These are phyloP conservation scores for Saturnispora diversa DNA, from an alignment of 805 yeast species.

Conservation along the genomic window DNA sequence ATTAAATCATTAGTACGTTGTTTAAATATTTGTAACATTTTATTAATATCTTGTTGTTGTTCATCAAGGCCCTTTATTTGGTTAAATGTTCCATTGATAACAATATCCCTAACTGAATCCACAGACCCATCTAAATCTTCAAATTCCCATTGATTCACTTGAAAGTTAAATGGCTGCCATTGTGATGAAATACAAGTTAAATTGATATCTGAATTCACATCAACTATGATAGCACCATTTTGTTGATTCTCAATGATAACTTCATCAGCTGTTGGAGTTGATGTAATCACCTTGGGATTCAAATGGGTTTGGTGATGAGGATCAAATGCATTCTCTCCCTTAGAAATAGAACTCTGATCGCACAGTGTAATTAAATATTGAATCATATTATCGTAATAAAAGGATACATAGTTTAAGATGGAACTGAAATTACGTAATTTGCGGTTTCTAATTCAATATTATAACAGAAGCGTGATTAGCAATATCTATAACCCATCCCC, in stretches of 20 bases:
- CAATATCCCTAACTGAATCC: slow-evolving; percentile 4
- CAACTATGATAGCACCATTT: slow-evolving; percentile 4
- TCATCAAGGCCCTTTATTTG: not conserved
- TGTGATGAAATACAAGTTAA: slow-evolving; percentile 10
- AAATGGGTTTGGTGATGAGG: not conserved
- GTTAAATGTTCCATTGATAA: slow-evolving; percentile 6
- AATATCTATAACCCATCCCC: too few relatives aligned
- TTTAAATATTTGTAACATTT: slow-evolving; percentile 6
- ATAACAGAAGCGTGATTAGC: too few relatives aligned
- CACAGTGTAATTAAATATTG: not conserved
- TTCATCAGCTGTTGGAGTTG: slow-evolving; percentile 4
- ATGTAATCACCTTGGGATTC: not conserved
- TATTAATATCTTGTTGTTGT: not conserved
- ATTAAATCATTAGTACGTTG: slow-evolving; percentile 5
- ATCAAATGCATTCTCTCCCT: not conserved
- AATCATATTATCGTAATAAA: too few relatives aligned
- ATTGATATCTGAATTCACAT: not conserved
- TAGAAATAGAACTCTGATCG: not conserved
- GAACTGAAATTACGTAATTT: too few relatives aligned
- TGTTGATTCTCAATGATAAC: not conserved
- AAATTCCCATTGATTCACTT: slow-evolving; percentile 11
- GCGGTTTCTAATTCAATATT: too few relatives aligned
- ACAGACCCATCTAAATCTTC: slow-evolving; percentile 8
- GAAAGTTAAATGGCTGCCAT: slow-evolving; percentile 12
- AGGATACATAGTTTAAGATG: too few relatives aligned